Evolutionary conservation across 2,329 filamentous ascomycete genomes (phyloP), one percentile per base, ranked within the genome.

Genomic region (Plenodomus tracheiphilus): DNA sequence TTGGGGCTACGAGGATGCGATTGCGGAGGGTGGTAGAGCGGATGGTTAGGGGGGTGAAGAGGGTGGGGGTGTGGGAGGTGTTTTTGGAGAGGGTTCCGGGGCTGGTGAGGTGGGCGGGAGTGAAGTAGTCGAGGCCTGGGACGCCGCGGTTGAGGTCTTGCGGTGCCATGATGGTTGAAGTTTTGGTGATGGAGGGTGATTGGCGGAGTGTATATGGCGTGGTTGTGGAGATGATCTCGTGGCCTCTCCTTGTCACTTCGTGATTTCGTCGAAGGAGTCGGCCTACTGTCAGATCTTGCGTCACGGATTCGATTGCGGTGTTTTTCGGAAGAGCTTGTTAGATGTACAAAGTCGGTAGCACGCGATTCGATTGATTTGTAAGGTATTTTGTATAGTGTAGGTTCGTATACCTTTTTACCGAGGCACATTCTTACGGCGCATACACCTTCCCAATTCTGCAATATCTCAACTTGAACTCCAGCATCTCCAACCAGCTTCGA

Each of bases 71-170:
- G 5, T 38, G 22, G 32, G 55, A 52, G 32, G 50, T 46, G 9
- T 50, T 51, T 19, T 40, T 36, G 15, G 40, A 39, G n/a, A 61
- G 60, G 2, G 61, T 75, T 15, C 76, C 77, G 4, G 77, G 75
- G 3, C 70, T 70, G 13, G 64, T 66, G 36, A 68, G 45, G 54
- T 79, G 77, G 10, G 69, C 58, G 9, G 77, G 77, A 1, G 76
- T 79, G 63, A 76, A 79, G 67, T 76, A 79, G 10, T 75, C 63
- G 34, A 72, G 47, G 41, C 53, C 56, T 15, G 58, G 49, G 20
- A 63, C 62, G 16, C 64, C 62, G 9, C 42, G 37, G 44, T 70
- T 70, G 41, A 67, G 55, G 20, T 66, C 62, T 49, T 54, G 45
- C 7, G 62, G 59, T 17, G 66, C 53, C 66, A 70, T 68, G 28